phyloP scores from a whole-genome alignment of 768 basidiomycete genomes.

The Flagelloscypha sp. region DNA sequence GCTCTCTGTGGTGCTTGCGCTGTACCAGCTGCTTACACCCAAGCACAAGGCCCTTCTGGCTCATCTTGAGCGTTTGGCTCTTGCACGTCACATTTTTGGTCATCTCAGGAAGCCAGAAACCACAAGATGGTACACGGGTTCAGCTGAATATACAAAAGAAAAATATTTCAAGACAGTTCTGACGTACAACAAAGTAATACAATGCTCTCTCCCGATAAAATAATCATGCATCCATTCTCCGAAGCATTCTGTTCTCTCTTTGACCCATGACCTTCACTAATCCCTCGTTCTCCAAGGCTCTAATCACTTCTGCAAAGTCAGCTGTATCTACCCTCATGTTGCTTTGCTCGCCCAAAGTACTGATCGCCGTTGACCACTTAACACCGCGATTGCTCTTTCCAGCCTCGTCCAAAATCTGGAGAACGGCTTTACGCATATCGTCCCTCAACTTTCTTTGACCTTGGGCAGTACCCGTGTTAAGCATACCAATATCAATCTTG shows the following conservation, averaged over 20 bases:
- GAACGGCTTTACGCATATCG: constrained; percentile 82
- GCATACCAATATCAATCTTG: constrained; percentile 92
- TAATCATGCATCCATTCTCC: constrained; percentile 45
- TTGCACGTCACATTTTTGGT: neutral
- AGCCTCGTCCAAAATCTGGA: constrained; percentile 50
- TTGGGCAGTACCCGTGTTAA: constrained; percentile 87
- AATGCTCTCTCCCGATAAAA: neutral
- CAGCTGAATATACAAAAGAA: too few species aligned
- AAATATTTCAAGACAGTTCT: constrained; percentile 2
- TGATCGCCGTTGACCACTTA: constrained; percentile 79
- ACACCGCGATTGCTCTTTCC: constrained; percentile 48
- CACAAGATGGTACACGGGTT: neutral
- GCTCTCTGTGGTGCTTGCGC: too few species aligned
- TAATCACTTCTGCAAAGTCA: constrained; percentile 79
- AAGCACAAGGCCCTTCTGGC: too few species aligned
- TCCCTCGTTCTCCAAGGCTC: constrained; percentile 78
- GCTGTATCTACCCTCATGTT: constrained; percentile 67
- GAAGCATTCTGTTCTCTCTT: constrained; percentile 75
- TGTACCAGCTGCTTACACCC: too few species aligned
- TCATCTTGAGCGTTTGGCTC: neutral
- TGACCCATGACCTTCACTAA: constrained; percentile 80
- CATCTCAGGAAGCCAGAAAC: neutral
- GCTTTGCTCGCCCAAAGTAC: constrained; percentile 74
- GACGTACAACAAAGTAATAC: constrained; percentile 5
- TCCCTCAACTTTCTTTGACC: constrained; percentile 80